A percentile compares a stretch with the other conserved stretches of the same genome.
phyloP scores from a whole-genome alignment of 306 rosid genomes.

The Glycine tomentella region DNA sequence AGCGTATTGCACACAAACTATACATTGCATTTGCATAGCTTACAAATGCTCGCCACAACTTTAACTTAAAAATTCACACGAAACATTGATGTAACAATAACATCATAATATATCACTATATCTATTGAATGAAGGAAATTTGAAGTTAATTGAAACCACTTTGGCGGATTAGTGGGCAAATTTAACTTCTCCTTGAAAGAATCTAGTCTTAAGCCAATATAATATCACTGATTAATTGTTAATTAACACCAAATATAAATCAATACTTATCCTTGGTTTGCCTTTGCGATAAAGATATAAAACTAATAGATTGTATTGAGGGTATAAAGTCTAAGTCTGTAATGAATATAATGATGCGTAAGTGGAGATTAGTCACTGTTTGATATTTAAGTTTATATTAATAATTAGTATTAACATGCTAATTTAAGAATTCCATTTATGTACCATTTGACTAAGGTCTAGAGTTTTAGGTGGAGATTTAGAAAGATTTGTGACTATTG shows the following conservation, averaged over 20 bases:
- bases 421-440: conserved; percentile 23
- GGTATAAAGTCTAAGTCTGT: conserved; percentile 13
- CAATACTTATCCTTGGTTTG: not conserved
- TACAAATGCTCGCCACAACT: not conserved
- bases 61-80: not conserved
- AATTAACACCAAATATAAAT: not conserved
- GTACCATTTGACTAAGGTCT: conserved; percentile 41
- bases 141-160: conserved; percentile 38
- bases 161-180: not conserved
- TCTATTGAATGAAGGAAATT: conserved; percentile 9
- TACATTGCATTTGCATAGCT: not conserved
- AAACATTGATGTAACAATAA: conserved; percentile 1
- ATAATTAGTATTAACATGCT: conserved; percentile 33
- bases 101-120: not conserved
- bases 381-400: conserved; percentile 16
- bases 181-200: conserved; percentile 1
- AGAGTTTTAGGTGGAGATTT: conserved; percentile 57
- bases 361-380: conserved; percentile 38
- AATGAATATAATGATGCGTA: conserved; percentile 23
- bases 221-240: not conserved
- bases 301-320: conserved; percentile 19
- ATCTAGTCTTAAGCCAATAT: not conserved
- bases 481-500: conserved; percentile 55
- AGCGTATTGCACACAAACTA: not conserved
- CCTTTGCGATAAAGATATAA: not conserved